Percentiles rank a stretch among this genome's conserved stretches.
Conservation (phyloP, 2,329 filamentous ascomycete species). For the Colletotrichum sojae region DNA sequence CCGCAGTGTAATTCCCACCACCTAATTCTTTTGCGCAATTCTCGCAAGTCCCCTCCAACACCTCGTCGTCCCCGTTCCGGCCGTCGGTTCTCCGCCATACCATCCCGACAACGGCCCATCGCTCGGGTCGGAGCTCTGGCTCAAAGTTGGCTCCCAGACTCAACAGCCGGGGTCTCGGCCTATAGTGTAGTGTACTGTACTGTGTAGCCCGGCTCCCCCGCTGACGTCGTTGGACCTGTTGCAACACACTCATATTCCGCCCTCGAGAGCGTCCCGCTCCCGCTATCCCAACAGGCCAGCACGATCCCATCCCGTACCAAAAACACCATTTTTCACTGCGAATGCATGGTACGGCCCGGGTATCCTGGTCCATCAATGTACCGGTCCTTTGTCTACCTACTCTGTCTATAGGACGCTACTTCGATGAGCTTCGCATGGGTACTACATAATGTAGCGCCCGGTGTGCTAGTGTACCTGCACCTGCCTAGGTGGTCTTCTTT, state of each 20-base stretch:
- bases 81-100: neutral
- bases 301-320: neutral
- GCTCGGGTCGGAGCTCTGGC: neutral
- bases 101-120: neutral
- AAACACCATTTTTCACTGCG: neutral
- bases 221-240: slow-evolving; percentile 22
- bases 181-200: too few relatives aligned
- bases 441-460: too few relatives aligned
- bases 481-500: neutral
- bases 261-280: too few relatives aligned
- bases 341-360: neutral
- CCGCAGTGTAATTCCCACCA: neutral
- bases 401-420: too few relatives aligned
- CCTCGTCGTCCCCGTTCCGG: slow-evolving; percentile 2
- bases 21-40: slow-evolving; percentile 9
- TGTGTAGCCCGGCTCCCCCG: neutral
- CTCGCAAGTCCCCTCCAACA: neutral
- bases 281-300: neutral
- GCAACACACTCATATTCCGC: neutral
- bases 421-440: too few relatives aligned
- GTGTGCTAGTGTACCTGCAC: too few relatives aligned
- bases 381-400: neutral
- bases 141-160: neutral
- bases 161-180: neutral
- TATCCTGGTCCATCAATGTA: neutral